phyloP scores from a whole-genome alignment of 2,329 filamentous ascomycete genomes.

The Aspergillus fumigatiaffinis region DNA sequence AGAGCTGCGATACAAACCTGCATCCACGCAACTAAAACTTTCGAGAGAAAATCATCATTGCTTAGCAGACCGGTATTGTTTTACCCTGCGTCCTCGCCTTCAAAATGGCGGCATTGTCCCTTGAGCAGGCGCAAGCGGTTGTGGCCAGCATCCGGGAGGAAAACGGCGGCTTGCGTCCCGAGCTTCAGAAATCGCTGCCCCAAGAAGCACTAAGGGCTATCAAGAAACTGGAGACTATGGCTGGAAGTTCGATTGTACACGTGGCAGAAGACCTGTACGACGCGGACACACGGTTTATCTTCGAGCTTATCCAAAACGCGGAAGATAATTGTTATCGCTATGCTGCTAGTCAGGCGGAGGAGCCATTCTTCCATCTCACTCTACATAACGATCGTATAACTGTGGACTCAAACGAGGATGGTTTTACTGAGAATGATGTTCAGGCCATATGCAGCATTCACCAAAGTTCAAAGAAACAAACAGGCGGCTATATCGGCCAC shows the following conservation, averaged over 20 bases:
- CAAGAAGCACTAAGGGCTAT: not conserved
- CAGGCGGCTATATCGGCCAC: constrained; percentile 20
- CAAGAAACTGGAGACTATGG: constrained; percentile 1
- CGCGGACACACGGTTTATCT: constrained; percentile 44
- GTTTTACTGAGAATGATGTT: constrained; percentile 33
- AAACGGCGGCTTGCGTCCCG: not conserved
- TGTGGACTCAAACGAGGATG: constrained; percentile 40
- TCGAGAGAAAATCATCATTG: too few relatives aligned
- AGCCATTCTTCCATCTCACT: constrained; percentile 34
- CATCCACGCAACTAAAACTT: too few relatives aligned
- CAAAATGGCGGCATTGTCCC: not conserved
- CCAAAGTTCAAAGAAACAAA: constrained; percentile 32
- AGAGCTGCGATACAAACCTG: too few relatives aligned
- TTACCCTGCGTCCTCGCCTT: too few relatives aligned
- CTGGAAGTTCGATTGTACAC: constrained; percentile 1
- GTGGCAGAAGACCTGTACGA: constrained; percentile 25
- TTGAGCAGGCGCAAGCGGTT: not conserved
- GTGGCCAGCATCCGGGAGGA: not conserved
- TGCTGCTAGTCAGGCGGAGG: constrained; percentile 13
- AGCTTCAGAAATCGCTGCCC: not conserved
- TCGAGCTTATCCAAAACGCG: constrained; percentile 54
- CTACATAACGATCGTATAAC: constrained; percentile 28
- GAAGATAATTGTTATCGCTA: constrained; percentile 47
- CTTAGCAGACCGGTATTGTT: too few relatives aligned
- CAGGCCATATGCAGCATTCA: constrained; percentile 34